Evolutionary conservation across 2,329 filamentous ascomycete genomes (phyloP).

Genomic region (Fusarium vanettenii): DNA sequence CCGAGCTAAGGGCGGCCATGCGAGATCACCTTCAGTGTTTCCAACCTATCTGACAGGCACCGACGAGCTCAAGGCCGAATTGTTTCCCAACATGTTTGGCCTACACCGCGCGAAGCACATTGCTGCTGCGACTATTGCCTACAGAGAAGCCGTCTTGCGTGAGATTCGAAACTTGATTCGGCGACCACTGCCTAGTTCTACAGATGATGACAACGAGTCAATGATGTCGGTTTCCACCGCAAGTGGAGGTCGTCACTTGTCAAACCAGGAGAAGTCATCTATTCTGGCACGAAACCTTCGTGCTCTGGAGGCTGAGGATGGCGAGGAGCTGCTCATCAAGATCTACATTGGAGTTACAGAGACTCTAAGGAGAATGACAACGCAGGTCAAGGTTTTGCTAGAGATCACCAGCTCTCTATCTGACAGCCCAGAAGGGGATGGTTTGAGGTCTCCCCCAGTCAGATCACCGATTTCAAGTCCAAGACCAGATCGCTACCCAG

Average conservation of each 20-base stretch:
- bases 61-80: constrained; percentile 74
- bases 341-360: constrained; percentile 92
- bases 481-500: constrained; percentile 47
- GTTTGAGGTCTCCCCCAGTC: constrained; percentile 60
- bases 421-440: constrained; percentile 52
- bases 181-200: constrained; percentile 88
- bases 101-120: constrained; percentile 86
- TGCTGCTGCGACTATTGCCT: constrained; percentile 82
- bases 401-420: constrained; percentile 87
- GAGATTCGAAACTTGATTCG: constrained; percentile 90
- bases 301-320: constrained; percentile 83
- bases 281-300: constrained; percentile 89
- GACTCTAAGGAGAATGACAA: constrained; percentile 83
- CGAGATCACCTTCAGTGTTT: constrained; percentile 74
- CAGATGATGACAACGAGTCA: constrained; percentile 92
- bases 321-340: constrained; percentile 82
- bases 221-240: constrained; percentile 87
- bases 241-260: constrained; percentile 73
- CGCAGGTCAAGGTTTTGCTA: constrained; percentile 93
- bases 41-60: constrained; percentile 84
- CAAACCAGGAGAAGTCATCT: constrained; percentile 89
- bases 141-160: constrained; percentile 83
- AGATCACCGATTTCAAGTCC: constrained; percentile 67
- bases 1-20: constrained; percentile 75
- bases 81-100: constrained; percentile 79